A percentile compares a stretch with the other conserved stretches of the same genome.
Conservation (phyloP, 2,329 filamentous ascomycete genomes). For the Ascochyta clinopodiicola region DNA sequence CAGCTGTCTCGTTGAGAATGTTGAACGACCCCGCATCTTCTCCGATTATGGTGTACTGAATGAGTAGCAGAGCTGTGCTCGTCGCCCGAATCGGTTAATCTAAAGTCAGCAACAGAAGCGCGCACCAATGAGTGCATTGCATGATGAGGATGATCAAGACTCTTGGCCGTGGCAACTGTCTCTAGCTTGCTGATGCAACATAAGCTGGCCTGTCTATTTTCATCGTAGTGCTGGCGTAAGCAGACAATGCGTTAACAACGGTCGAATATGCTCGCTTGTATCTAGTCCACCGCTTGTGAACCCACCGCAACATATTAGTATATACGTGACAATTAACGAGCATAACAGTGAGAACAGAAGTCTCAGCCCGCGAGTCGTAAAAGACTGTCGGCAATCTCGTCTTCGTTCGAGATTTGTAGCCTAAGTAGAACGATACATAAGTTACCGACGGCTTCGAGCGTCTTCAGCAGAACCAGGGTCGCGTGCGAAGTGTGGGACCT, state of each 20-base stretch:
- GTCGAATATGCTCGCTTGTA: not conserved
- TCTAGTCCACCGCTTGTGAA: too few relatives aligned
- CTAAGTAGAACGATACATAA: too few relatives aligned
- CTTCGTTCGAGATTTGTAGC: too few relatives aligned
- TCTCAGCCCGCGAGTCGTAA: too few relatives aligned
- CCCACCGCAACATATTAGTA: too few relatives aligned
- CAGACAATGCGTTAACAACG: not conserved
- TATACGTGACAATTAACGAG: too few relatives aligned
- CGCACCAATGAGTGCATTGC: not conserved
- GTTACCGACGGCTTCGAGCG: too few relatives aligned
- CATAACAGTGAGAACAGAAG: too few relatives aligned
- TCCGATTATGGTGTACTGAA: not conserved
- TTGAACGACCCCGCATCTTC: constrained; percentile 1
- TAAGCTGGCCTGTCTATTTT: constrained; percentile 2
- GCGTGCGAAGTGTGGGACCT: too few relatives aligned
- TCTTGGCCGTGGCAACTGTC: not conserved
- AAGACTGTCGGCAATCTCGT: too few relatives aligned
- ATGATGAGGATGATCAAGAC: not conserved
- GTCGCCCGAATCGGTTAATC: not conserved
- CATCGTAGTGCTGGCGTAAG: constrained; percentile 9
- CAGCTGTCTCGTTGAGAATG: not conserved
- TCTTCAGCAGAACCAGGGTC: too few relatives aligned
- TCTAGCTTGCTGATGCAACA: not conserved
- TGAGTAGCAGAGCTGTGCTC: not conserved
- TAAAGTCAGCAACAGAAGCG: not conserved